Base-by-base conservation (phyloP, 805 yeast species). In the Saturnispora galanensis region DNA sequence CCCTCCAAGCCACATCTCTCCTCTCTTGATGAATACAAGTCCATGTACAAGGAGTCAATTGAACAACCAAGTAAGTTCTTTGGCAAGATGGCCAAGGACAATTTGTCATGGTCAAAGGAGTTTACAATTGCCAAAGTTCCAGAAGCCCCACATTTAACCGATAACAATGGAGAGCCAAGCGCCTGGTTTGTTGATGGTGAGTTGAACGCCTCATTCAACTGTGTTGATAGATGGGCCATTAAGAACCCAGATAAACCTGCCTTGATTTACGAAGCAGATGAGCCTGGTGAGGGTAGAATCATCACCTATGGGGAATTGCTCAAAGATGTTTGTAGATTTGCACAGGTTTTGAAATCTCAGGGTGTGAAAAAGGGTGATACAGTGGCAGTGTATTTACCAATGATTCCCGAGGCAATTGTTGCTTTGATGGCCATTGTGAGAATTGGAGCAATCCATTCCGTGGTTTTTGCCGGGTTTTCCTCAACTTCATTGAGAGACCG, bases 381-480 rank as follows among this genome's bases (percentile, higher is more conserved):
- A 13, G 90, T 84, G 46, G 93, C 93, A 18, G 84, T 84, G 43
- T 84, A 84, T 62, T 69, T 84, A 68, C 95, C 95, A 56, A 84
- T 84, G 93, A 81, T 79, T 51, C 83, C 89, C 38, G 85, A 83
- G 60, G 89, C 93, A 34, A 65, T 84, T 42, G 68, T 81, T 46
- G 77, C 93, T 26, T 65, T 84, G 69, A 66, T 84, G 64, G 94
- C 95, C 21, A 81, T 84, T 57, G 74, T 77, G 35, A 73, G 95
- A 64, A 68, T 84, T 50, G 94, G 95, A 56, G 95, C 94, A 11
- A 69, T 84, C 48, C 95, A 84, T 63, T 81, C 90, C 2, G 93
- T 84, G 32, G 81, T 84, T 30, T 84, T 84, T 67, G 94, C 94
- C 28, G 95, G 95, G 5, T 84, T 84, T 64, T 76, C 84, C 8